Evolutionary conservation across 2,329 filamentous ascomycete genomes (phyloP), one percentile per base, ranked within the genome.

Genomic region (Aspergillus chevalieri): DNA sequence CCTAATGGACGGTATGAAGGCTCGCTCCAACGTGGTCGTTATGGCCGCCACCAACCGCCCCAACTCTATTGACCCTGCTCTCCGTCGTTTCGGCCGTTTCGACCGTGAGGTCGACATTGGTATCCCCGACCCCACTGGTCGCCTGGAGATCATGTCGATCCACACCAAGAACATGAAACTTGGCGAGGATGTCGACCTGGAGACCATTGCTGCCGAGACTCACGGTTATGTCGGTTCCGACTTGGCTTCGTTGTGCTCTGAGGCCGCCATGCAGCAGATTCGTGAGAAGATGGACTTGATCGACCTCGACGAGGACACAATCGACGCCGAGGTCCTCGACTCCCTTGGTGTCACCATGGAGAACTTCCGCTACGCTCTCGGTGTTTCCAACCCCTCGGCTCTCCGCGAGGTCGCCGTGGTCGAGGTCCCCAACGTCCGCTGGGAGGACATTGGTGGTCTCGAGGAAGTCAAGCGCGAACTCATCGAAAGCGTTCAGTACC

Each of bases 81-180:
- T 98, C 51, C 89, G 92, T 76, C 92, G 93, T 73, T 97, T 95
- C 75, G 93, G 93, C 57, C 93, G 93, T 74, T 97, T 98, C 78
- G 93, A 98, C 71, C 93, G 93, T 71, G 93, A 97, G 74, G 92
- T 98, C 57, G 93, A 98, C 68, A 96, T 98, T 66, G 91, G 92
- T 66, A 95, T 97, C 60, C 93, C 93, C 47, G 93, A 97, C 76
- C 93, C 93, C 46, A 97, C 92, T 63, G 93, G 93, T 57, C 93
- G 93, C 81, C 87, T 98, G 34, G 93, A 98, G 81, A 97, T 98
- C 67, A 85, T 98, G 53, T 89, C 95, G 74, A 98, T 98, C 61
- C 93, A 98, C 82, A 98, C 93, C 74, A 98, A 98, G 86, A 98
- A 98, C 83, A 98, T 98, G 93, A 98, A 98, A 81, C 83, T 98